A percentile compares a stretch with the other conserved stretches of the same genome.
Conservation (phyloP, 495 filamentous ascomycete species). For the Penicillium goetzii region DNA sequence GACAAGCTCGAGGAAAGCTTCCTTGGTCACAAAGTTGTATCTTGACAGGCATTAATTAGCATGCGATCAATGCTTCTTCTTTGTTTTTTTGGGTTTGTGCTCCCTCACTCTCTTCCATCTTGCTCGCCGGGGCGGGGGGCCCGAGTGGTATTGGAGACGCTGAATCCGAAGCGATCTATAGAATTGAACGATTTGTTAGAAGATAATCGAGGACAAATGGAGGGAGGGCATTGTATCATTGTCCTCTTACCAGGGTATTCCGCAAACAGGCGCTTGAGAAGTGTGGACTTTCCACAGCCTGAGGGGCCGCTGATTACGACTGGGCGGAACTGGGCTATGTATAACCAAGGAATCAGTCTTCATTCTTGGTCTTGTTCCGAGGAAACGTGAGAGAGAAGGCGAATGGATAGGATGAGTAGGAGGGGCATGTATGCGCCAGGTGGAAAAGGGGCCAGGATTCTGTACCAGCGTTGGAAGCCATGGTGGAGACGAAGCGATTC, state of each 20-base stretch:
- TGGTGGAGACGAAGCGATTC: slow-evolving; percentile 22
- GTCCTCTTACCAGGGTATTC: slow-evolving; percentile 74
- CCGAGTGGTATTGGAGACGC: slow-evolving; percentile 68
- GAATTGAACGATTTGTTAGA: not conserved
- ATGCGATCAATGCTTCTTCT: not conserved
- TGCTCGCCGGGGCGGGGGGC: slow-evolving; percentile 74
- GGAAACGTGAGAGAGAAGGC: not conserved
- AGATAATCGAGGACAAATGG: not conserved
- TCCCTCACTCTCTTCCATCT: slow-evolving; percentile 53
- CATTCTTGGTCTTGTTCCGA: not conserved
- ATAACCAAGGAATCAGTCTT: slow-evolving; percentile 8
- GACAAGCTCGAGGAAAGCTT: slow-evolving; percentile 71
- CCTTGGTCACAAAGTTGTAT: slow-evolving; percentile 78
- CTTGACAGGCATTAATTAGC: slow-evolving; percentile 39
- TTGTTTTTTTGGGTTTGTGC: not conserved
- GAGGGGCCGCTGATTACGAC: slow-evolving; percentile 87
- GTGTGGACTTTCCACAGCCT: slow-evolving; percentile 86
- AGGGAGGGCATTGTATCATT: slow-evolving; percentile 24
- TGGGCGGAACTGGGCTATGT: slow-evolving; percentile 56
- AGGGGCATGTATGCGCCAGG: slow-evolving; percentile 5
- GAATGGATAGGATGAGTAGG: not conserved
- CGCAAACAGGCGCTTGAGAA: slow-evolving; percentile 72
- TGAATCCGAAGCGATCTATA: slow-evolving; percentile 7
- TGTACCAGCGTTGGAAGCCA: slow-evolving; percentile 39
- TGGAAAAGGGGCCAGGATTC: not conserved